These are phyloP conservation scores for Vanrija humicola DNA, from an alignment of 1,284 basidiomycete species.

Conservation along the genomic window DNA sequence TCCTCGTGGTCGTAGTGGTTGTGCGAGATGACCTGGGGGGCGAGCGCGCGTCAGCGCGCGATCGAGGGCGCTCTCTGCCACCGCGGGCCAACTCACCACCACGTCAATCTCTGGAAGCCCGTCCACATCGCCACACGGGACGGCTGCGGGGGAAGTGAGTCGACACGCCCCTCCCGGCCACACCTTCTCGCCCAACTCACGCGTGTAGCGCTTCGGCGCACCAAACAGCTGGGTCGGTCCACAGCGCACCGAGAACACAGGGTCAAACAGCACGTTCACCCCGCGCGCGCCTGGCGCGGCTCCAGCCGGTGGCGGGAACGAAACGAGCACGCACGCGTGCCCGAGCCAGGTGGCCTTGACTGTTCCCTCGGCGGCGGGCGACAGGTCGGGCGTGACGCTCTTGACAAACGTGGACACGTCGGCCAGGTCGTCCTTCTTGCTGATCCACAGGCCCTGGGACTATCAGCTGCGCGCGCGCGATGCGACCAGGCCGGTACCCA, in stretches of 20 bases:
- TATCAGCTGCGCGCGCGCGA: neutral
- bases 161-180: neutral
- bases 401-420: constrained; percentile 9
- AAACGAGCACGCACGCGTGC: constrained; percentile 68
- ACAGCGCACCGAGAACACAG: constrained; percentile 63
- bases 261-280: constrained; percentile 65
- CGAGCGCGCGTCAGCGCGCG: constrained; percentile 32
- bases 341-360: constrained; percentile 68
- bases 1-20: constrained; percentile 69
- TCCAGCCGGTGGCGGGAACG: constrained; percentile 51
- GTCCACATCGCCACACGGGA: constrained; percentile 56
- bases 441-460: constrained; percentile 2
- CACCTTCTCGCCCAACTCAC: constrained; percentile 39
- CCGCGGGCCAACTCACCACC: constrained; percentile 54
- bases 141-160: constrained; percentile 41
- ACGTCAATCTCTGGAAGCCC: constrained; percentile 64
- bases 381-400: constrained; percentile 2
- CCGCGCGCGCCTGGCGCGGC: constrained; percentile 38
- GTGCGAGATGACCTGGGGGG: constrained; percentile 51
- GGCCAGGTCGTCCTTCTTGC: constrained; percentile 28
- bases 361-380: constrained; percentile 16
- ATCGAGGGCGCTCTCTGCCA: too few species aligned
- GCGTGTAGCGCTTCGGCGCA: constrained; percentile 57
- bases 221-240: constrained; percentile 58
- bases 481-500: neutral